These are phyloP conservation scores for Rhodofomes roseus DNA, from an alignment of 1,284 basidiomycete genomes.

Conservation along the genomic window DNA sequence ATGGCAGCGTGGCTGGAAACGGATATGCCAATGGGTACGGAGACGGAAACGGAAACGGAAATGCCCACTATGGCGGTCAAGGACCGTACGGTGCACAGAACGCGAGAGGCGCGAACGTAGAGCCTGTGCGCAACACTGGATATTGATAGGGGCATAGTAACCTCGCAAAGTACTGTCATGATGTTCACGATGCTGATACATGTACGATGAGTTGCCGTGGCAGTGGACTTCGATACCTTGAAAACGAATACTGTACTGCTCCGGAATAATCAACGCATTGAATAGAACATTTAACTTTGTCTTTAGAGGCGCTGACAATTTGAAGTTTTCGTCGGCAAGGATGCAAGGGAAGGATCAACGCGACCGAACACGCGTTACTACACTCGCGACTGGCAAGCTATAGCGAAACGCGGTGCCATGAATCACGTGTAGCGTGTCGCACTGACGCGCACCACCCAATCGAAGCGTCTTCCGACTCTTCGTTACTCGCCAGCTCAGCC, in stretches of 20 bases:
- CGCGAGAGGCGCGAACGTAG: neutral
- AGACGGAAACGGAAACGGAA: neutral
- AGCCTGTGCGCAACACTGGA: conserved; percentile 2
- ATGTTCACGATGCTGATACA: neutral
- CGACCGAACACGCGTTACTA: too few relatives aligned
- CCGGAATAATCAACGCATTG: neutral
- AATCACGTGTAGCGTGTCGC: too few relatives aligned
- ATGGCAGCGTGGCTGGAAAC: neutral
- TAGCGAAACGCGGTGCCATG: too few relatives aligned
- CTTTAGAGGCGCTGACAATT: too few relatives aligned
- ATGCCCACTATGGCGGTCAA: neutral
- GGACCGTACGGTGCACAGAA: neutral
- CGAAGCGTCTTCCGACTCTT: too few relatives aligned
- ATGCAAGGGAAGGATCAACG: too few relatives aligned
- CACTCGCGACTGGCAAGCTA: too few relatives aligned
- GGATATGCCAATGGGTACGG: neutral
- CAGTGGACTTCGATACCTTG: neutral
- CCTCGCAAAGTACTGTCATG: neutral
- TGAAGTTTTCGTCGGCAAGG: too few relatives aligned
- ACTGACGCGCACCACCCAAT: too few relatives aligned
- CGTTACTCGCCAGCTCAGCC: too few relatives aligned
- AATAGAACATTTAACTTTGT: too few relatives aligned
- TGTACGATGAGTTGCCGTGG: neutral
- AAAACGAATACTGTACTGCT: neutral
- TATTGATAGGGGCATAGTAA: conserved; percentile 1